Evolutionary conservation across 345 rosid species (phyloP).

Genomic region (Eucalyptus microcorys): DNA sequence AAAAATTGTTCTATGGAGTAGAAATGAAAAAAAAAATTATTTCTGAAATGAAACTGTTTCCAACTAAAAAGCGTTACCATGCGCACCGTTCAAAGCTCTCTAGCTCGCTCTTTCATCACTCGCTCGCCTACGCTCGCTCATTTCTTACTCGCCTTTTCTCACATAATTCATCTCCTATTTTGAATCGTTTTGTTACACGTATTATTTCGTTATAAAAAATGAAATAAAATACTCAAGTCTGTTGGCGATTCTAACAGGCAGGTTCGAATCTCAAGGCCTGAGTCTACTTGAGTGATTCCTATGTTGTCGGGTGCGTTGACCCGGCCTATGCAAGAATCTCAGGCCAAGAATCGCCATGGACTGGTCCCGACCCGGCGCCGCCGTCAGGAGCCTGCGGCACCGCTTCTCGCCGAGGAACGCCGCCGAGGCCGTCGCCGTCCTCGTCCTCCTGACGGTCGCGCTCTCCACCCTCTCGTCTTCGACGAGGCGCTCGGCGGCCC

Average conservation of each 20-base stretch:
- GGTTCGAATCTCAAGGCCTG: neutral
- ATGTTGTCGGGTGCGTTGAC: neutral
- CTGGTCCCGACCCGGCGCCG: neutral
- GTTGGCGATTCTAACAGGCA: neutral
- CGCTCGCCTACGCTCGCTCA: rapidly evolving
- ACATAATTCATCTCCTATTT: neutral
- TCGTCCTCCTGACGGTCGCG: neutral
- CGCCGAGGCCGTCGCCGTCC: neutral
- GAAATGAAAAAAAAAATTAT: too few species aligned
- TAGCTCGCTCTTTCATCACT: too few species aligned
- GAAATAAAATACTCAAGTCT: neutral
- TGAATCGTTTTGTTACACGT: neutral
- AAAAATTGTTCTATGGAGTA: too few species aligned
- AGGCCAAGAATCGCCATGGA: neutral
- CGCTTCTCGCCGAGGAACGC: neutral
- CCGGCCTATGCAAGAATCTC: neutral
- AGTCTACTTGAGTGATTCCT: neutral
- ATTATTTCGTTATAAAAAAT: too few species aligned
- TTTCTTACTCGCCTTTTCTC: neutral
- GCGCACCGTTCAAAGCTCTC: too few species aligned
- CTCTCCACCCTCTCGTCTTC: neutral
- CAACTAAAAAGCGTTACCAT: too few species aligned
- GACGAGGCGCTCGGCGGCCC: neutral
- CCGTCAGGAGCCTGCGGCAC: neutral
- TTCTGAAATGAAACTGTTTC: too few species aligned